phyloP scores from a whole-genome alignment of 257 asterid genomes.

The Solanum commersonii region DNA sequence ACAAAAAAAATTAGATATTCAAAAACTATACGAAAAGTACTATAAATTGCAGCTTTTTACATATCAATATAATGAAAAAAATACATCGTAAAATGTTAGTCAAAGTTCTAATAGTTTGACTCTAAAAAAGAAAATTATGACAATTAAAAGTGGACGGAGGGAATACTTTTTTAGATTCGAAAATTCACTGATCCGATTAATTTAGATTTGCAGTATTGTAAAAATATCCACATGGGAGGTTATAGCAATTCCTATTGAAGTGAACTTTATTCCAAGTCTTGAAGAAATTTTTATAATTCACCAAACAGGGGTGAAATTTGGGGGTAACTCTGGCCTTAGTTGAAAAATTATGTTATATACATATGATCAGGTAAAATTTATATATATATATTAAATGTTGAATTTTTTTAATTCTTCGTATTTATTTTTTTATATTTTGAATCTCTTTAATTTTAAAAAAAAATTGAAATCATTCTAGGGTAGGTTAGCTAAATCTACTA shows the following conservation, averaged over 20 bases:
- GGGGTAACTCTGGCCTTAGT: not conserved
- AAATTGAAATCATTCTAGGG: not conserved
- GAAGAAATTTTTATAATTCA: not conserved
- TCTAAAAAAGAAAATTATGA: too few relatives aligned
- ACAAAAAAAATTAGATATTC: too few relatives aligned
- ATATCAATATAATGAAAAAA: too few relatives aligned
- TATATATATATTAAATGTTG: not conserved
- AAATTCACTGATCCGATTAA: not conserved
- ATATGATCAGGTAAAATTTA: not conserved
- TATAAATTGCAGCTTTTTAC: too few relatives aligned
- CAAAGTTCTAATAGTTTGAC: too few relatives aligned
- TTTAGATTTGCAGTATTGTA: not conserved
- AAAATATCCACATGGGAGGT: not conserved
- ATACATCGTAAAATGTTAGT: too few relatives aligned
- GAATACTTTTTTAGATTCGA: rapidly evolving
- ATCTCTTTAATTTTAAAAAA: not conserved
- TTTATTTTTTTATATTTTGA: not conserved
- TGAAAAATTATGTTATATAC: not conserved
- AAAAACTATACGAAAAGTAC: too few relatives aligned
- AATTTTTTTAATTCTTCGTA: not conserved
- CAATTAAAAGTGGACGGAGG: too few relatives aligned
- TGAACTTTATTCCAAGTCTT: not conserved
- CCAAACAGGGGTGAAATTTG: not conserved
- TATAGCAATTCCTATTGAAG: not conserved
- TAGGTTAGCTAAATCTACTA: not conserved